Evolutionary conservation across 176 grass and related monocot species (phyloP).

Genomic region (Hordeum marinum): DNA sequence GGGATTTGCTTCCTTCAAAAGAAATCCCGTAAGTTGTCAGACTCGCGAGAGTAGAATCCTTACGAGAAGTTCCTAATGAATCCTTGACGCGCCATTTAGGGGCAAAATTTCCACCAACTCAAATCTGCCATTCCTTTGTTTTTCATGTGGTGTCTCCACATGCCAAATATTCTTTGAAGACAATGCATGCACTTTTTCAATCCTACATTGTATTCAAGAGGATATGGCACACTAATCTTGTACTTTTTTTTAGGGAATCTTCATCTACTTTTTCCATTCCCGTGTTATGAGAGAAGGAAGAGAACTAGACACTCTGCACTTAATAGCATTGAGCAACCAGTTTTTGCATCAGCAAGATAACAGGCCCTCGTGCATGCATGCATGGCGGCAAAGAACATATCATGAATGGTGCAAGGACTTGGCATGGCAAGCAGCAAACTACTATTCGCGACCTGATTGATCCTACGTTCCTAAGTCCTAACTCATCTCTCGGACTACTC

Average conservation of each 20-base stretch:
- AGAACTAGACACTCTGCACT: neutral
- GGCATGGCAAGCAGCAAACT: neutral
- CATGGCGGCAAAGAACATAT: neutral
- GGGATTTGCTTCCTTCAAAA: neutral
- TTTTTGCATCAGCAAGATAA: neutral
- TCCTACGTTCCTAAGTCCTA: neutral
- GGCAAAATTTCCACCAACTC: neutral
- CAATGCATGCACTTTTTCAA: too few relatives aligned
- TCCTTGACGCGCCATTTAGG: neutral
- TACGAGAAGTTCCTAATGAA: neutral
- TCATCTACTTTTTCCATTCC: too few relatives aligned
- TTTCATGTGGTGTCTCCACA: neutral
- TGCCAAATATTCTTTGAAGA: neutral
- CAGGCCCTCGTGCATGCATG: constrained; percentile 1
- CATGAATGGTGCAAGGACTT: constrained; percentile 2
- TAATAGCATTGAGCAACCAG: neutral
- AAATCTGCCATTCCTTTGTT: neutral
- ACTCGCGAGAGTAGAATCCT: neutral
- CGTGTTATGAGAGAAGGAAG: too few relatives aligned
- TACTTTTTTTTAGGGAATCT: too few relatives aligned
- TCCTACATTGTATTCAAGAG: too few relatives aligned
- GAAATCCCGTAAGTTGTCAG: too few relatives aligned
- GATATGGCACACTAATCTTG: too few relatives aligned
- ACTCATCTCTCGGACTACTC: neutral
- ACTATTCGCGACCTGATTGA: neutral